A percentile compares a stretch with the other conserved stretches of the same genome.
phyloP scores from a whole-genome alignment of 2,329 filamentous ascomycete species.

The Fonsecaea erecta region DNA sequence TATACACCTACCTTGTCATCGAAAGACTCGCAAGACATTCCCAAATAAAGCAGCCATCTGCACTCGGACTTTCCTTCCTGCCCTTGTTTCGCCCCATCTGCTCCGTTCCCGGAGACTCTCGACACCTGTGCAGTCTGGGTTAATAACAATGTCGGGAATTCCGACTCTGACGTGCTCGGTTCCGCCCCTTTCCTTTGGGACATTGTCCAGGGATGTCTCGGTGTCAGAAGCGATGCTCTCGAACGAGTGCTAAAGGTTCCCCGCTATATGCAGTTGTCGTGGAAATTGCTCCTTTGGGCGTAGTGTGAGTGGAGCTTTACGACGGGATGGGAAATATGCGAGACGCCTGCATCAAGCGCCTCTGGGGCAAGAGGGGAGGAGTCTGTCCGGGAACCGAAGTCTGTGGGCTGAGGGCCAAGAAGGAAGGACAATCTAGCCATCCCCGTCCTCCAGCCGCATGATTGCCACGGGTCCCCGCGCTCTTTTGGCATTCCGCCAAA shows the following conservation, averaged over 20 bases:
- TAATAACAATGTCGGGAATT: neutral
- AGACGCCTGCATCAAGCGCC: neutral
- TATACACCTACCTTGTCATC: neutral
- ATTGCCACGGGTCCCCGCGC: neutral
- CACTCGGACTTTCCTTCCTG: neutral
- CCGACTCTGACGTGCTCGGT: neutral
- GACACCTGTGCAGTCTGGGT: neutral
- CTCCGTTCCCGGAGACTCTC: neutral
- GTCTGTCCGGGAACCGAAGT: neutral
- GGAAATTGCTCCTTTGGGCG: neutral
- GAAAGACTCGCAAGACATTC: neutral
- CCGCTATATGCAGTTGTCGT: neutral
- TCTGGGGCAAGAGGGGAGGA: neutral
- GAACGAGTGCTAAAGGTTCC: neutral
- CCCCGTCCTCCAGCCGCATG: neutral
- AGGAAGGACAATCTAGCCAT: neutral
- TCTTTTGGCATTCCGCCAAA: neutral
- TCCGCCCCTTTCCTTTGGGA: neutral
- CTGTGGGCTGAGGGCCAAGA: neutral
- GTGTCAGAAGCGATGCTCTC: neutral
- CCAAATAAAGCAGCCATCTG: neutral
- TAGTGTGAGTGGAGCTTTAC: neutral
- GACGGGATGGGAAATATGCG: neutral
- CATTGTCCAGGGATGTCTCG: neutral
- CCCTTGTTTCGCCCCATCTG: neutral